Evolutionary conservation across 495 filamentous ascomycete genomes (phyloP).

Genomic region (Tuber umbilicatum): DNA sequence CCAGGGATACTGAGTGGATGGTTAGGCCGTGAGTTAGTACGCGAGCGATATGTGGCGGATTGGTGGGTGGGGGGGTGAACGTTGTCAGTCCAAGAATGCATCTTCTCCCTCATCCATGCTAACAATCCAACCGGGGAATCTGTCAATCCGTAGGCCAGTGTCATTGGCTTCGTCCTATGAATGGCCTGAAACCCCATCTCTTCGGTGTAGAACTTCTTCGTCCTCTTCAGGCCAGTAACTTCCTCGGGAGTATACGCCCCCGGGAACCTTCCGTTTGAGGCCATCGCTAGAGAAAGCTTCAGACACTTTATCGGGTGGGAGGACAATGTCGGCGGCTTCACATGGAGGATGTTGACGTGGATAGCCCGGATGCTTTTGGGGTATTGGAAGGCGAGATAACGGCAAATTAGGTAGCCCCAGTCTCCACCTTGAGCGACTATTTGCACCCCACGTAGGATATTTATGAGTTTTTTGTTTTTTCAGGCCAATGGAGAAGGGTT

Average conservation of each 20-base stretch:
- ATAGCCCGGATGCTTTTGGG: conserved; percentile 53
- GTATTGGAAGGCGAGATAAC: conserved; percentile 52
- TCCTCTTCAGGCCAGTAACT: conserved; percentile 11
- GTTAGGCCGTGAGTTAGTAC: neutral
- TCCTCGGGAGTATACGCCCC: conserved; percentile 25
- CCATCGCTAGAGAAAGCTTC: conserved; percentile 3
- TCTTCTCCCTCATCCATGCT: conserved; percentile 64
- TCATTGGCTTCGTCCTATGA: conserved; percentile 54
- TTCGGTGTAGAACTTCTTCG: neutral
- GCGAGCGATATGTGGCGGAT: neutral
- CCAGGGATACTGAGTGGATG: conserved; percentile 51
- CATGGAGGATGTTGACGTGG: conserved; percentile 56
- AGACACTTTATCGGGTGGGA: conserved; percentile 11
- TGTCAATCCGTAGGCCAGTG: conserved; percentile 51
- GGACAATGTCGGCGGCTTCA: conserved; percentile 40
- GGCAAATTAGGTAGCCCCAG: conserved; percentile 59
- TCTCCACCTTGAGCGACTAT: conserved; percentile 58
- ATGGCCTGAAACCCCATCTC: conserved; percentile 1
- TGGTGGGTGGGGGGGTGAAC: neutral
- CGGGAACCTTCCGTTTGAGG: conserved; percentile 4
- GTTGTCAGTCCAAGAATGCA: conserved; percentile 60
- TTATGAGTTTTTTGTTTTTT: neutral
- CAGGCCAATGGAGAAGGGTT: neutral
- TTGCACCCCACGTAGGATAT: neutral
- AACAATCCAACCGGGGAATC: conserved; percentile 58